Evolutionary conservation across 1,284 basidiomycete genomes (phyloP).

Genomic region (Ustanciosporium gigantosporum): DNA sequence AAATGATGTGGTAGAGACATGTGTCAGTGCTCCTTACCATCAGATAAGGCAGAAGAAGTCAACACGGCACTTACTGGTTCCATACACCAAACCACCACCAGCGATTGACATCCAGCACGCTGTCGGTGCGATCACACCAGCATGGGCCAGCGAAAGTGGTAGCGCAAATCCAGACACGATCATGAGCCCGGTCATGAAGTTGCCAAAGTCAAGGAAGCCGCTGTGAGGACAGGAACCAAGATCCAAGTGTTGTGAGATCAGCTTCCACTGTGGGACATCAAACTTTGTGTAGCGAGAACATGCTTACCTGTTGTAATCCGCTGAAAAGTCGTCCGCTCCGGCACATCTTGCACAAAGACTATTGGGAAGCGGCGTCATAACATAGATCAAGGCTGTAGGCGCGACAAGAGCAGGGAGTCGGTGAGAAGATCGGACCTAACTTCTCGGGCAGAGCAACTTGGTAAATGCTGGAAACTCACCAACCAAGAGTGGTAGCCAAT

Average conservation of each 20-base stretch:
- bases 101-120: conserved; percentile 93
- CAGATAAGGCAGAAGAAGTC: not conserved
- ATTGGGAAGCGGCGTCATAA: conserved; percentile 93
- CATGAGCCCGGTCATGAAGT: conserved; percentile 87
- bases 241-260: too few relatives aligned
- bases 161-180: conserved; percentile 89
- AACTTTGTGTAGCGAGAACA: not conserved
- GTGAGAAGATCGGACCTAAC: too few relatives aligned
- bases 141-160: conserved; percentile 88
- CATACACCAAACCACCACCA: conserved; percentile 92
- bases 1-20: not conserved
- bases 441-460: too few relatives aligned
- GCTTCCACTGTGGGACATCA: too few relatives aligned
- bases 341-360: conserved; percentile 69
- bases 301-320: conserved; percentile 65
- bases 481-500: conserved; percentile 96
- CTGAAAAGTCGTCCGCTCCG: conserved; percentile 65
- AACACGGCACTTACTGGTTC: conserved; percentile 75
- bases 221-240: conserved; percentile 19
- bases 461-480: conserved; percentile 68
- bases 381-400: conserved; percentile 81
- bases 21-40: too few relatives aligned
- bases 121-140: conserved; percentile 79
- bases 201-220: conserved; percentile 77
- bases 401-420: not conserved